These are phyloP conservation scores for Candida sp. DNA, from an alignment of 1,139 yeast genomes.

Conservation along the genomic window DNA sequence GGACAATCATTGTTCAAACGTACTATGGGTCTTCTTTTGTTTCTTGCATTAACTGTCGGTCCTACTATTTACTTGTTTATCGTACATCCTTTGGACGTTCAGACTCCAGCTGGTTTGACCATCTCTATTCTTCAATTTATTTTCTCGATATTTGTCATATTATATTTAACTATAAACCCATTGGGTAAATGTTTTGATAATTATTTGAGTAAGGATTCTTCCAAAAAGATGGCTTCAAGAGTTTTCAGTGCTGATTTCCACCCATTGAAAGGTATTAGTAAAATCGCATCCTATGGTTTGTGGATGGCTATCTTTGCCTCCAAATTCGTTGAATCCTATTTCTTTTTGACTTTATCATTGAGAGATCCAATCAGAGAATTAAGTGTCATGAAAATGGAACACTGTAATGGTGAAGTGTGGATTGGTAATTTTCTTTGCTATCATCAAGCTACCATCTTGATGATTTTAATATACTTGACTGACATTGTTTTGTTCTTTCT, in stretches of 20 bases:
- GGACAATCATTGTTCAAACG: conserved; percentile 42
- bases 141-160: conserved; percentile 37
- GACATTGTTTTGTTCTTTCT: conserved; percentile 75
- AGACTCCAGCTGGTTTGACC: conserved; percentile 26
- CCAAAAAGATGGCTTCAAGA: conserved; percentile 30
- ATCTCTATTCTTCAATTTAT: conserved; percentile 43
- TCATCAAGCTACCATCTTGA: conserved; percentile 55
- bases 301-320: conserved; percentile 72
- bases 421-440: conserved; percentile 53
- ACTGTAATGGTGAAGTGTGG: conserved; percentile 59
- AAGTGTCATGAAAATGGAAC: conserved; percentile 51
- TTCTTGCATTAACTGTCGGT: conserved; percentile 25
- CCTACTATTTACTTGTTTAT: conserved; percentile 44
- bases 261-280: conserved; percentile 38
- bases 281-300: conserved; percentile 54
- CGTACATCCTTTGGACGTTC: conserved; percentile 19
- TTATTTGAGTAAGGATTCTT: conserved; percentile 9
- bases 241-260: conserved; percentile 36
- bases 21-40: conserved; percentile 22
- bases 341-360: conserved; percentile 72
- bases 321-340: conserved; percentile 77
- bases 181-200: conserved; percentile 37
- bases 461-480: conserved; percentile 55
- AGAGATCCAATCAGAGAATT: conserved; percentile 77
- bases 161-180: conserved; percentile 46